These are phyloP conservation scores for Suillus hirtellus DNA, from an alignment of 768 basidiomycete species.

Conservation along the genomic window DNA sequence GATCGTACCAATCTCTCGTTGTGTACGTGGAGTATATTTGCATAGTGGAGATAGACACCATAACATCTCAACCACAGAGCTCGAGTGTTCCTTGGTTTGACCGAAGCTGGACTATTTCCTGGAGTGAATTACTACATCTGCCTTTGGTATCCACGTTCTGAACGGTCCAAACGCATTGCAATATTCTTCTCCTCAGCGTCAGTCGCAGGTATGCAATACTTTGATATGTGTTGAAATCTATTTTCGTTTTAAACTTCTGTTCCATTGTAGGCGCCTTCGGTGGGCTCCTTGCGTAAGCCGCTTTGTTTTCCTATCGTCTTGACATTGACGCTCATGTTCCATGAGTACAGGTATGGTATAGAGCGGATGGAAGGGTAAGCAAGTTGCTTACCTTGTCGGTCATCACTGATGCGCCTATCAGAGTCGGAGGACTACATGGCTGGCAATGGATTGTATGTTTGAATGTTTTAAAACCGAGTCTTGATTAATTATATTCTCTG, in stretches of 20 bases:
- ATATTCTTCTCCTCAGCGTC: constrained; percentile 67
- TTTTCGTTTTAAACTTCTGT: not conserved
- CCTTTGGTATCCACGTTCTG: constrained; percentile 59
- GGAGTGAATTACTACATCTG: constrained; percentile 48
- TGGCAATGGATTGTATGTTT: constrained; percentile 40
- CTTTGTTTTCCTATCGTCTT: not conserved
- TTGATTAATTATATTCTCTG: not conserved
- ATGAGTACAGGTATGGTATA: constrained; percentile 34
- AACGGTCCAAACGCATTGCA: constrained; percentile 58
- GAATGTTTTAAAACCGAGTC: not conserved
- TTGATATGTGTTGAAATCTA: not conserved
- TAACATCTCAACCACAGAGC: constrained; percentile 24
- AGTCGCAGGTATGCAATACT: constrained; percentile 40
- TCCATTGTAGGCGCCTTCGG: constrained; percentile 41
- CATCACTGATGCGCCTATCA: not conserved
- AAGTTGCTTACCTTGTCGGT: constrained; percentile 21
- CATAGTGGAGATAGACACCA: not conserved
- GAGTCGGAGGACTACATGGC: constrained; percentile 31
- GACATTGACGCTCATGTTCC: not conserved
- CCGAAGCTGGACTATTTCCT: constrained; percentile 48
- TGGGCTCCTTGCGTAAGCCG: constrained; percentile 46
- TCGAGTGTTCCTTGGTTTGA: constrained; percentile 46
- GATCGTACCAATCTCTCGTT: constrained; percentile 31
- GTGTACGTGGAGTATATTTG: constrained; percentile 27
- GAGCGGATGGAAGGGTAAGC: constrained; percentile 36